Evolutionary conservation across 768 basidiomycete genomes (phyloP).

Genomic region (Phlebiopsis flavidoalba): DNA sequence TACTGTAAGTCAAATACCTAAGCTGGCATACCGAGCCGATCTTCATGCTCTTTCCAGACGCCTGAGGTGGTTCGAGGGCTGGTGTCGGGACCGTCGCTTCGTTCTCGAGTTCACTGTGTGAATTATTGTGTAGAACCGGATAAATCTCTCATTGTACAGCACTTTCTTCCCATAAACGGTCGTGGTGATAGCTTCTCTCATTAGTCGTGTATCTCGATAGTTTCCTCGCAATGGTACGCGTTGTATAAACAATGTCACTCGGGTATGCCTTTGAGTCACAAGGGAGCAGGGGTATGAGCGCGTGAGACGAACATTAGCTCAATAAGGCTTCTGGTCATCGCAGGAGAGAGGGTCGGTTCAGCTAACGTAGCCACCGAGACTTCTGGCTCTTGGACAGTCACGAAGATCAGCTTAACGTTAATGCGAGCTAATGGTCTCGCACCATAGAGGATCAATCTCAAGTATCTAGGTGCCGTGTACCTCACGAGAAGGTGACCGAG

Average conservation of each 20-base stretch:
- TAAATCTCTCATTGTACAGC: neutral
- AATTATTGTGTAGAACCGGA: neutral
- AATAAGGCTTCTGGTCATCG: neutral
- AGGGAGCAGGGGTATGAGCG: neutral
- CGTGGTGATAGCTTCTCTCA: no score
- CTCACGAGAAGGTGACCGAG: neutral
- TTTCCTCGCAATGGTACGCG: neutral
- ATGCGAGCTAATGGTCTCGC: no score
- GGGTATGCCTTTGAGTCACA: neutral
- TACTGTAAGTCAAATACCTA: slow-evolving; percentile 53
- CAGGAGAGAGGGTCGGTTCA: neutral
- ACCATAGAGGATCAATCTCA: no score
- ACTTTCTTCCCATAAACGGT: neutral
- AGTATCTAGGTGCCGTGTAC: no score
- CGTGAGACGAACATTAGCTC: neutral
- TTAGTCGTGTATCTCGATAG: neutral
- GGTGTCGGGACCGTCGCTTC: neutral
- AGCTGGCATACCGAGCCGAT: neutral
- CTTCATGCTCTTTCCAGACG: neutral
- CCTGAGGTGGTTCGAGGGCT: neutral
- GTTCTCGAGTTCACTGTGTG: neutral
- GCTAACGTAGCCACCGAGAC: neutral
- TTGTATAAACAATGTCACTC: neutral
- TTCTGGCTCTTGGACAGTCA: neutral
- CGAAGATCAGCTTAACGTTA: no score